Evolutionary conservation across 371 early-diverging fungal genomes (phyloP).

Genomic region (Zopfochytrium polystomum): DNA sequence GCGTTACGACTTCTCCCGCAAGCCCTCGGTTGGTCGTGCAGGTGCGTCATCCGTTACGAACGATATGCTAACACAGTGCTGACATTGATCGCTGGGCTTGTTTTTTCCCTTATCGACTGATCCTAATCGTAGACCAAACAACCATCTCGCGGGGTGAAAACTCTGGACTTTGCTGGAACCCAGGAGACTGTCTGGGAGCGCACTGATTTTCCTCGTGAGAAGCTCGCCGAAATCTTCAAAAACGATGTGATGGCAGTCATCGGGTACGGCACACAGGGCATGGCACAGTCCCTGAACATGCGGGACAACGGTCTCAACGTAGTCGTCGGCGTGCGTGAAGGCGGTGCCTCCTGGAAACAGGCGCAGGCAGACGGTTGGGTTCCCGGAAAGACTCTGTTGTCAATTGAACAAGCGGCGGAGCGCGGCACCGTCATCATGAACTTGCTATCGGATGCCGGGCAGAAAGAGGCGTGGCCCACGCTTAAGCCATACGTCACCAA

Average conservation of each 20-base stretch:
- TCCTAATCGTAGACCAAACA: too few relatives aligned
- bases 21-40: too few relatives aligned
- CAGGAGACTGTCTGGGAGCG: slow-evolving; percentile 94
- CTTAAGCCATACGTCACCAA: slow-evolving; percentile 87
- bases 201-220: slow-evolving; percentile 86
- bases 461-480: slow-evolving; percentile 87
- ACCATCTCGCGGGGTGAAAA: slow-evolving; percentile 79
- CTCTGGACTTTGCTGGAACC: slow-evolving; percentile 91
- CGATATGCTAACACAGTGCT: too few relatives aligned
- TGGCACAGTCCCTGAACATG: slow-evolving; percentile 93
- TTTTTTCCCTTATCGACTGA: too few relatives aligned
- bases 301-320: slow-evolving; percentile 96
- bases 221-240: slow-evolving; percentile 86
- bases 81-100: too few relatives aligned
- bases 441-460: slow-evolving; percentile 94
- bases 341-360: slow-evolving; percentile 86
- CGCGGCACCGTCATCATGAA: slow-evolving; percentile 92
- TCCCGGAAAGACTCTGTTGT: slow-evolving; percentile 91
- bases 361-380: slow-evolving; percentile 95
- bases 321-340: slow-evolving; percentile 91
- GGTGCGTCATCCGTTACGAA: too few relatives aligned
- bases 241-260: slow-evolving; percentile 93
- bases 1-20: too few relatives aligned
- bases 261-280: slow-evolving; percentile 97
- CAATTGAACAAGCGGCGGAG: slow-evolving; percentile 86